Conservation (phyloP, 2,329 filamentous ascomycete genomes). For the Ascosphaera pollenicola region DNA sequence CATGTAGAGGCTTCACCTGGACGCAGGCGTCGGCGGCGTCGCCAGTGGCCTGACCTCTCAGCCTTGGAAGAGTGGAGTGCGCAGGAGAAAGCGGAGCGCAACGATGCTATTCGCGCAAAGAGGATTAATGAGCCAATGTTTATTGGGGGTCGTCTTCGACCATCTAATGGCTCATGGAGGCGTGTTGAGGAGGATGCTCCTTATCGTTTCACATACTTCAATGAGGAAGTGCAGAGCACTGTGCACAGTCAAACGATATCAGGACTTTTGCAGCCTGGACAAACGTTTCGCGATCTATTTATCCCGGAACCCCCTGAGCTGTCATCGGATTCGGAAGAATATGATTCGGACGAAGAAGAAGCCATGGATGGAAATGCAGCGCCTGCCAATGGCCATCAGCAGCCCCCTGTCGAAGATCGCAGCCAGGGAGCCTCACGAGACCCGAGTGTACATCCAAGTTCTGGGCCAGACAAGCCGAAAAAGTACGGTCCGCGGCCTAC, state of each 20-base stretch:
- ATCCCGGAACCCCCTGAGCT: conserved; percentile 63
- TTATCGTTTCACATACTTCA: conserved; percentile 96
- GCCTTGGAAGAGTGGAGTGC: conserved; percentile 75
- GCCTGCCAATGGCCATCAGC: conserved; percentile 8
- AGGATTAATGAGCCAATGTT: conserved; percentile 87
- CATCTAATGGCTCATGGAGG: conserved; percentile 63
- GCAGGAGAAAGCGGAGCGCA: conserved; percentile 73
- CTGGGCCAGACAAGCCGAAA: conserved; percentile 22
- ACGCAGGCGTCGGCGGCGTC: conserved; percentile 36
- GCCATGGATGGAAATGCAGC: conserved; percentile 24
- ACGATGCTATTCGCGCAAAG: conserved; percentile 63
- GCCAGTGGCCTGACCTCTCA: conserved; percentile 68
- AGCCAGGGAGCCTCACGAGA: conserved; percentile 10
- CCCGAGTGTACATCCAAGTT: conserved; percentile 6
- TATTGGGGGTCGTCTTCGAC: conserved; percentile 70
- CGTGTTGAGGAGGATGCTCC: conserved; percentile 72
- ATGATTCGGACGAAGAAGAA: conserved; percentile 30
- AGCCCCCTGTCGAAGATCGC: conserved; percentile 9
- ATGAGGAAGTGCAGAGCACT: conserved; percentile 86
- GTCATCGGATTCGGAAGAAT: conserved; percentile 36
- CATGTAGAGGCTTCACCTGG: conserved; percentile 26
- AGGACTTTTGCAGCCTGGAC: conserved; percentile 68
- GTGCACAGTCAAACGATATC: conserved; percentile 93
- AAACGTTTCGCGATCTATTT: conserved; percentile 71
- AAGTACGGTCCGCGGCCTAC: conserved; percentile 65